Evolutionary conservation across 352 stramenopile genomes (phyloP), one percentile per base, ranked within the genome.

Genomic region (Pythium volutum): DNA sequence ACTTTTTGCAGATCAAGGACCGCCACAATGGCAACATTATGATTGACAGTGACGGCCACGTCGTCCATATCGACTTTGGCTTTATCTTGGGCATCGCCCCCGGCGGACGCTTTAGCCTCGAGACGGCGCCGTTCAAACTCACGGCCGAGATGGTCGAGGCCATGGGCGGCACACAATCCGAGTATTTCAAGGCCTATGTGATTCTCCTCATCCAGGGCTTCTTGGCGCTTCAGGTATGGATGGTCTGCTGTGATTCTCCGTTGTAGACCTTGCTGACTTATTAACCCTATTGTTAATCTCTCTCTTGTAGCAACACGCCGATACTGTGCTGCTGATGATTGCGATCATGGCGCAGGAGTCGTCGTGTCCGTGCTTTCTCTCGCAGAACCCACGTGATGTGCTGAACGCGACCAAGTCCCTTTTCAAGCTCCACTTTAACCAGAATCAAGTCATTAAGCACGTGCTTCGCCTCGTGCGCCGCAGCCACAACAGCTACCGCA

Each of bases 21-120:
- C 87, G 97, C 4, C 97, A 99, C 87, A 99, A 99, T 69, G 97
- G 97, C 29, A 99, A 99, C 70, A 98, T 99, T 59, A 98, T 99
- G 89, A 96, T 99, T 49, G 97, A 99, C 75, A 98, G 84, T 45
- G 80, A 97, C 46, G 97, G 97, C 9, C 94, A 98, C 69, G 77
- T 99, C 4, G 91, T 99, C 48, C 96, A 99, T 77, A 99, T 99
- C 66, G 98, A 99, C 77, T 99, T 99, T 73, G 97, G 98, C 16
- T 99, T 99, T 74, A 97, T 99, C 38, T 90, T 99, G 22, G 97
- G 96, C 41, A 99, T 98, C 76, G 97, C 93, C 15, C 97, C 97
- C 16, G 97, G 84, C 36, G 82, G 82, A 8, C 70, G 81, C 50
- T 99, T 99, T 66, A 98, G 84, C 50, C 86, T 99, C 31, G 97